Evolutionary conservation across 345 rosid genomes (phyloP), one percentile per base, ranked within the genome.

Genomic region (Linum lewisii): DNA sequence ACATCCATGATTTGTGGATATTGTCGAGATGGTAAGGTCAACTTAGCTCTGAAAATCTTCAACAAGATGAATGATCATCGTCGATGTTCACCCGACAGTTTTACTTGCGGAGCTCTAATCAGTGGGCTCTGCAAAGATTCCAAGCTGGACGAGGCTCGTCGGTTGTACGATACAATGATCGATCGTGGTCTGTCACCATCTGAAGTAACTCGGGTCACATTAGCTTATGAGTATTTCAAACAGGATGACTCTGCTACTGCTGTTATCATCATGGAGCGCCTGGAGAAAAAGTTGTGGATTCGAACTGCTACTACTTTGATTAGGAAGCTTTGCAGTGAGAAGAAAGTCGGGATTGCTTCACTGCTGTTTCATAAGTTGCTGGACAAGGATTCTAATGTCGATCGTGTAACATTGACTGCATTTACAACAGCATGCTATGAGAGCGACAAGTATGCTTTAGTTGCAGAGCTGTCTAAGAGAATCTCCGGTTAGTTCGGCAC

Each of bases 171-270:
- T 68, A 69, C 59, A 0, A 92, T 92, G 98, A 67, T 83, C 59
- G 93, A 80, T 73, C 79, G 72, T 63, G 89, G 93, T 18, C 57
- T 92, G 60, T 60, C 81, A 64, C 91, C 95, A 51, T 78, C 87
- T 42, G 95, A 88, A 78, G 95, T 92, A 55, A 78, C 90, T 60
- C 75, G 96, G 61, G 66, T 86, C 37, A 92, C 98, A 37, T 54
- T 92, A 69, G 90, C 96, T 1, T 81, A 88, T 58, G 96, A 92
- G 68, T 84, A 76, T 51, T 92, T 95, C 83, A 88, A 84, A 62
- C 70, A 69, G 61, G 81, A 82, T 9, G 95, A 86, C 68, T 77
- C 95, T 49, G 96, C 90, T 54, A 77, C 73, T 49, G 98, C 96
- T 15, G 79, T 91, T 81, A 62, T 91, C 64, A 57, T 88, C 44